A percentile compares a stretch with the other conserved stretches of the same genome.
These are phyloP conservation scores for Xylariaceae sp. DNA, from an alignment of 2,329 filamentous ascomycete genomes.

Conservation along the genomic window DNA sequence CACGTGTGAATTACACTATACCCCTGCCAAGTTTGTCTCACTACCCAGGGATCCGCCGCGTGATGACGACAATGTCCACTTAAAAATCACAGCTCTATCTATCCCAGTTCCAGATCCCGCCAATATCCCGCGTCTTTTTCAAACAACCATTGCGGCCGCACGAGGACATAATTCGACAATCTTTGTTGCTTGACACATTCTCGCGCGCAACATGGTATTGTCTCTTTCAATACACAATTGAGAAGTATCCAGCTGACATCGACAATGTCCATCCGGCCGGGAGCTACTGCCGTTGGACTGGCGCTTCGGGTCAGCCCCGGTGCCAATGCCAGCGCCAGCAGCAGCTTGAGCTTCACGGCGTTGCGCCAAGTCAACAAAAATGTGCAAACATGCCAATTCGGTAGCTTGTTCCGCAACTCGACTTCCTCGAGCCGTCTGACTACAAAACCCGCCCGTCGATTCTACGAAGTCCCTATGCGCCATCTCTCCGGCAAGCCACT, in stretches of 20 bases:
- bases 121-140: too few relatives aligned
- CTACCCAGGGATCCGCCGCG: too few relatives aligned
- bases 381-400: conserved; percentile 18
- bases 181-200: too few relatives aligned
- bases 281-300: conserved; percentile 21
- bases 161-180: too few relatives aligned
- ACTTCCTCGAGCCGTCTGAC: conserved; percentile 5
- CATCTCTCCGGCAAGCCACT: conserved; percentile 53
- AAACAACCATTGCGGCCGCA: too few relatives aligned
- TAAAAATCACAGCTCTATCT: too few relatives aligned
- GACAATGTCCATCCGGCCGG: conserved; percentile 25
- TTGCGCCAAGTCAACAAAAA: background rate
- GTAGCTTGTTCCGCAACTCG: conserved; percentile 14
- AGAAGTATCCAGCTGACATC: background rate
- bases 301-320: conserved; percentile 19
- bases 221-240: conserved; percentile 4
- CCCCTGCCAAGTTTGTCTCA: too few relatives aligned
- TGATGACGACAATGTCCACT: too few relatives aligned
- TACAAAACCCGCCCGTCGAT: too few relatives aligned
- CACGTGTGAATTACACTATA: too few relatives aligned
- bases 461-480: conserved; percentile 33
- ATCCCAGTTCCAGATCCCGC: too few relatives aligned
- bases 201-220: too few relatives aligned
- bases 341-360: conserved; percentile 6
- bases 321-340: conserved; percentile 15